phyloP scores from a whole-genome alignment of 2,329 filamentous ascomycete genomes.

The Camillea tinctor region DNA sequence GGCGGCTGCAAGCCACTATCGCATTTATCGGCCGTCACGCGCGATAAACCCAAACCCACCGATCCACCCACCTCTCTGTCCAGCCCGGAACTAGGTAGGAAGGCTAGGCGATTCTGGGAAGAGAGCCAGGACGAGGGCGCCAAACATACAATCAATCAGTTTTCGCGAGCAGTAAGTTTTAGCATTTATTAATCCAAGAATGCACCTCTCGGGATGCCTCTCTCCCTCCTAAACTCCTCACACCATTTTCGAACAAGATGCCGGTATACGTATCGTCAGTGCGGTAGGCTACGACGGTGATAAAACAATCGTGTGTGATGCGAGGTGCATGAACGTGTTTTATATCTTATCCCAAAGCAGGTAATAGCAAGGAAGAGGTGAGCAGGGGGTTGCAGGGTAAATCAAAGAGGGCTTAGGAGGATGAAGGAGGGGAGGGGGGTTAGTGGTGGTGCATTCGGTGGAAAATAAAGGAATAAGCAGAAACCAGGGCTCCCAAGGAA shows the following conservation, averaged over 20 bases:
- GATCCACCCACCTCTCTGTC: neutral
- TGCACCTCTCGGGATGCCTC: neutral
- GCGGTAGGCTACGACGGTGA: constrained; percentile 19
- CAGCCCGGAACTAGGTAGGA: neutral
- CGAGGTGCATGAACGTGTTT: constrained; percentile 19
- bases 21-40: neutral
- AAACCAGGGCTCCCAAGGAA: neutral
- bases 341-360: constrained; percentile 10
- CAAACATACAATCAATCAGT: neutral
- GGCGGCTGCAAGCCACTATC: neutral
- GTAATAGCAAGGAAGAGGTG: neutral
- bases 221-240: neutral
- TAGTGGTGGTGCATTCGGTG: too few relatives aligned
- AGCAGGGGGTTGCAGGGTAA: neutral
- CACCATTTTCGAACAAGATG: constrained; percentile 4
- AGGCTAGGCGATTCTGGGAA: neutral
- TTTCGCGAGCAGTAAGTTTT: neutral
- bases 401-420: neutral
- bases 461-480: neutral
- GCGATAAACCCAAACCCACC: neutral
- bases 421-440: neutral
- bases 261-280: neutral
- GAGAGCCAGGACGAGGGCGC: neutral
- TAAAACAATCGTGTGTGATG: constrained; percentile 20
- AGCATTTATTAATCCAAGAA: constrained; percentile 6